Base-by-base conservation (phyloP, 1,284 basidiomycete species). In the Acaromyces ingoldii region DNA sequence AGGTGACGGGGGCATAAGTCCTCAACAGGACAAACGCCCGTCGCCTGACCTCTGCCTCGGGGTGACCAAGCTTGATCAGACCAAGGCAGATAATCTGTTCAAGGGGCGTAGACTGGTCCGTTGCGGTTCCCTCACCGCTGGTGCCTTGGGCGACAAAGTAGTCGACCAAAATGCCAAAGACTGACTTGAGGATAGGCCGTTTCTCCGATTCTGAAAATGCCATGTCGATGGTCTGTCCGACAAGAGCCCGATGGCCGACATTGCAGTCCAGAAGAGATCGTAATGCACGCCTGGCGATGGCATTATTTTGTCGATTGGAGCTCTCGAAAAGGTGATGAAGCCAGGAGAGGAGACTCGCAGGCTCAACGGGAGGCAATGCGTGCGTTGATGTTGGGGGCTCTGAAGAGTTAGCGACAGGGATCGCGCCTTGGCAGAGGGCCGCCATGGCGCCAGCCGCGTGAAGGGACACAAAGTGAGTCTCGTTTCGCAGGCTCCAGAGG, bases 51-150 rank as follows among this genome's bases (percentile, higher is more conserved):
- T 81, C 79, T 1, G 81, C 67, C 28, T 83, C 80, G 2, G 84
- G 82, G 73, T 93, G 88, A 30, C 88, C 87, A 2, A 96, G 81
- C 73, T 93, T 93, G 19, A 88, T 85, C 9, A 95, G 78, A 0
- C 86, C 87, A 4, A 93, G 80, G 64, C 86, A 91, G n/a, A 85
- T 81, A 9, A 84, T 79, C 68, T 93, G 89, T 26, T 83, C 80
- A 64, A 89, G 87, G 7, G 80, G 82, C 80, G 79, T 65, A 83
- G 85, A 50, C 40, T 60, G 74, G 6, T 84, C 80, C 6, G 21
- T 11, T 3, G 17, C n/a, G 13, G n/a, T n/a, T 6, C 77, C 76
- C 2, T 80, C 82, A n/a, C n/a, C n/a, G n/a, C n/a, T n/a, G n/a
- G n/a, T n/a, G n/a, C n/a, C n/a, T n/a, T n/a, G n/a, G n/a, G n/a